Conservation (phyloP, 768 basidiomycete genomes). For the Pleurotus platypus region DNA sequence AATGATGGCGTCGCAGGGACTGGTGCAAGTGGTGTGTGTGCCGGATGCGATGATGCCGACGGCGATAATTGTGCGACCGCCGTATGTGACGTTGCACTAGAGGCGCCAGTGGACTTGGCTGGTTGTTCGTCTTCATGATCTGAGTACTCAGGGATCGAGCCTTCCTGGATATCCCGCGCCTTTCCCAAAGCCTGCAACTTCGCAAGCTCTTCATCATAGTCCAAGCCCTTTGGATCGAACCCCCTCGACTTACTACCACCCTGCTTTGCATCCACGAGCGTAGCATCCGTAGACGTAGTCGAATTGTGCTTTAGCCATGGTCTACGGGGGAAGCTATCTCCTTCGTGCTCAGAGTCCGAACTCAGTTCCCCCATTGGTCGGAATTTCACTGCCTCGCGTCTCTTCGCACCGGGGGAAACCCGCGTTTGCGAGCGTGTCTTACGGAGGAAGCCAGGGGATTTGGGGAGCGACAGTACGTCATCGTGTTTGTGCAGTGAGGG, state of each 20-base stretch:
- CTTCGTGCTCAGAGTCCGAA: conserved; percentile 29
- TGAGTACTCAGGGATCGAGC: conserved; percentile 34
- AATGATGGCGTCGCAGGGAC: conserved; percentile 65
- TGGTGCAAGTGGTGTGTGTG: conserved; percentile 19
- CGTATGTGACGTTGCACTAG: conserved; percentile 19
- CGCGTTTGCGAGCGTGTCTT: conserved; percentile 14
- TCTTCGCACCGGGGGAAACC: conserved; percentile 13
- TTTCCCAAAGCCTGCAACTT: conserved; percentile 28
- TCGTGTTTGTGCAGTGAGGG: conserved; percentile 11
- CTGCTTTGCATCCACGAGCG: conserved; percentile 18
- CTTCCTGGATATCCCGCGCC: conserved; percentile 14
- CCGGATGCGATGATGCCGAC: conserved; percentile 15
- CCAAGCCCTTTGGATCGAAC: conserved; percentile 13
- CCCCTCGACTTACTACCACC: background rate
- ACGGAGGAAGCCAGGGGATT: conserved; percentile 16
- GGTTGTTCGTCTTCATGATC: conserved; percentile 49
- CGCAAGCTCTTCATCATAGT: conserved; percentile 40
- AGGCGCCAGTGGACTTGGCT: conserved; percentile 7
- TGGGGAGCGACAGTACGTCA: conserved; percentile 15
- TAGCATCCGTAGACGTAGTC: conserved; percentile 16
- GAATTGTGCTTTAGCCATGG: conserved; percentile 20
- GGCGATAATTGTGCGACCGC: conserved; percentile 16
- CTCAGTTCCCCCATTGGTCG: conserved; percentile 17
- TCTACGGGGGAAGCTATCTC: conserved; percentile 15
- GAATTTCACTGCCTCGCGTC: conserved; percentile 23